Base-by-base conservation (phyloP, 176 grass and related monocot species). In the Oryza australiensis region DNA sequence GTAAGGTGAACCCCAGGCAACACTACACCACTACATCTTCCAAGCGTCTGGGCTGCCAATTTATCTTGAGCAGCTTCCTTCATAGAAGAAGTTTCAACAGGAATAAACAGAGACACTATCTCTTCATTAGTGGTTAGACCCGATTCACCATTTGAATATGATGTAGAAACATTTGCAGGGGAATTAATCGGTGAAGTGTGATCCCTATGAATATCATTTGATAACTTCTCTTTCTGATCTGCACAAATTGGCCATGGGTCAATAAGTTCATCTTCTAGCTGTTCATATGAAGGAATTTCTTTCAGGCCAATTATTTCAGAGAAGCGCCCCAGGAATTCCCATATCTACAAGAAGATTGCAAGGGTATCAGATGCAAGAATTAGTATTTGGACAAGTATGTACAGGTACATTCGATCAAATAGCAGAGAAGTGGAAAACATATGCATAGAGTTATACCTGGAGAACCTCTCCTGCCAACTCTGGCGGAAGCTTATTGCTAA, bases 221-320 rank as follows among this genome's bases (percentile, higher is more conserved):
- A 37, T 63, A 85, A 74, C 33, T 80, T 70, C 33, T 87, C 88
- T 59, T 80, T 68, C 71, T 88, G 76, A 79, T 89, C 84, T 81
- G 77, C 62, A 72, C 75, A 81, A 70, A 88, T 46, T 80, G 93
- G 96, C 96, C 96, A 99, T 34, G 93, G 93, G 66, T 99, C 89
- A 83, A 95, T 86, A 71, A 99, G 96, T 86, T 99, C 96, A 86
- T 95, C 87, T 88, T 95, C 92, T 62, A 99, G 73, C 78, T 95
- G 89, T 74, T 99, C 96, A 85, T 91, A 82, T 53, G 89, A 90
- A 79, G 96, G 96, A 85, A 88, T 77, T 88, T 89, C 88, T 88
- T 93, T 91, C 35, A 99, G 73, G 75, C 87, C 91, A 37, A 99
- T 71, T 45, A 89, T 80, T 73, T 95, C 96, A 90, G 88, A 80